phyloP scores from a whole-genome alignment of 768 basidiomycete species.

The Stropharia rugosoannulata region DNA sequence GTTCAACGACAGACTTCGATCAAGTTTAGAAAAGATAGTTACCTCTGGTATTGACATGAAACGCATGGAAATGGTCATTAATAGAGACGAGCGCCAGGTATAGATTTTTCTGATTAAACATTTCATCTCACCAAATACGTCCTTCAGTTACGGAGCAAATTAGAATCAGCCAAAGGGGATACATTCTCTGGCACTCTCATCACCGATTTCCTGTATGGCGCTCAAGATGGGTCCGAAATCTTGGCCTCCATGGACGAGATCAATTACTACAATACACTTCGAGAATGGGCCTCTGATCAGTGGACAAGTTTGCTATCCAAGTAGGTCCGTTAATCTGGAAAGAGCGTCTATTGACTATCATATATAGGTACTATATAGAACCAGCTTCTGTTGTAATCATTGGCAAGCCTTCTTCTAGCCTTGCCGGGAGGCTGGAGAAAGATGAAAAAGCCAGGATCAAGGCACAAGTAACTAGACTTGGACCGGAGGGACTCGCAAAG shows the following conservation, averaged over 20 bases:
- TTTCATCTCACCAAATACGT: slow-evolving; percentile 5
- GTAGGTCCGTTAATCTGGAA: slow-evolving; percentile 34
- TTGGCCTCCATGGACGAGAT: slow-evolving; percentile 75
- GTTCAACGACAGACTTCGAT: slow-evolving; percentile 67
- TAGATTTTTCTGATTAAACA: slow-evolving; percentile 6
- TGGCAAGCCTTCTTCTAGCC: slow-evolving; percentile 84
- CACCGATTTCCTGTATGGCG: slow-evolving; percentile 84
- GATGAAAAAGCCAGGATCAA: slow-evolving; percentile 79
- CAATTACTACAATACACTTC: slow-evolving; percentile 62
- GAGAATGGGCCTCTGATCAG: slow-evolving; percentile 68
- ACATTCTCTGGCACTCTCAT: slow-evolving; percentile 76
- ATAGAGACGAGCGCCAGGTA: slow-evolving; percentile 86
- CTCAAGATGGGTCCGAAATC: slow-evolving; percentile 79
- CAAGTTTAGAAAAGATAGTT: slow-evolving; percentile 67
- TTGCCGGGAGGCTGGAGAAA: slow-evolving; percentile 78
- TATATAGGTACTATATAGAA: slow-evolving; percentile 73
- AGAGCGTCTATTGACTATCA: background rate
- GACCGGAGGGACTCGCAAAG: slow-evolving; percentile 76
- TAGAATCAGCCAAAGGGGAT: slow-evolving; percentile 84
- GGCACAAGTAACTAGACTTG: slow-evolving; percentile 66
- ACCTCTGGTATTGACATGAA: slow-evolving; percentile 85
- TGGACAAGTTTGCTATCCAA: slow-evolving; percentile 78
- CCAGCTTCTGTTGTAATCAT: slow-evolving; percentile 71
- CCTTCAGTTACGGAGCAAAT: slow-evolving; percentile 70
- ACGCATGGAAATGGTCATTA: slow-evolving; percentile 83